Evolutionary conservation across 768 basidiomycete genomes (phyloP), one percentile per base, ranked within the genome.

Genomic region (Naganishia onofrii): DNA sequence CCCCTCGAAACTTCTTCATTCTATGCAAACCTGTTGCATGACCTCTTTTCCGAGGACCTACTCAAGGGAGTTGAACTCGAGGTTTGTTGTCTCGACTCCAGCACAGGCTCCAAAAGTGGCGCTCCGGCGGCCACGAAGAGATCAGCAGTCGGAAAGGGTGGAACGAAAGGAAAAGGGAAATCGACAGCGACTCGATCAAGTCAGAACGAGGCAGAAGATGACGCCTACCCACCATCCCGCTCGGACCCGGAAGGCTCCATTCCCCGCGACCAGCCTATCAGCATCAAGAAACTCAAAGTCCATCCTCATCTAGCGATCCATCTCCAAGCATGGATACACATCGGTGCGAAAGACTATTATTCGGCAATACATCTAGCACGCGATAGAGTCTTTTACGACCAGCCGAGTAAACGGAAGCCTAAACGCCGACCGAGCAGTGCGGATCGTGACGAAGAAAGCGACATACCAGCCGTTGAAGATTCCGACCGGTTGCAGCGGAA

Each of bases 291-390:
- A 26, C 19, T 70, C 32, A n/a, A 54, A 15, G 42, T 70, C 3
- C 60, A 60, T 36, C 54, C 32, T 26, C 71, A 72, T 26, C 32
- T 68, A 0, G 71, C 67, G 21, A 36, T 72, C 3, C 71, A 72
- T 44, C 21, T 66, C 26, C 67, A 56, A 36, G 71, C 51, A 21
- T 60, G 56, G 52, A 55, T 52, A 12, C 63, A 64, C 44, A 29
- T 64, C 36, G 53, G 54, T 15, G 29, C 46, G 0, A 53, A 54
- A 26, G 71, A 72, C 15, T 67, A 55, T n/a, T 72, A 72, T 56
- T 44, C 65, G 26, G 71, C 71, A 3, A 66, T 72, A 42, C 52
- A 57, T 56, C 44, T 68, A 2, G 53, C 56, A 7, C 56, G 67
- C 15, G 67, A 69, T 34, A 38, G 31, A 32, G 55, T 56, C 2